Evolutionary conservation across 2,329 filamentous ascomycete genomes (phyloP), one percentile per base, ranked within the genome.

Genomic region (Aphanocladium album): DNA sequence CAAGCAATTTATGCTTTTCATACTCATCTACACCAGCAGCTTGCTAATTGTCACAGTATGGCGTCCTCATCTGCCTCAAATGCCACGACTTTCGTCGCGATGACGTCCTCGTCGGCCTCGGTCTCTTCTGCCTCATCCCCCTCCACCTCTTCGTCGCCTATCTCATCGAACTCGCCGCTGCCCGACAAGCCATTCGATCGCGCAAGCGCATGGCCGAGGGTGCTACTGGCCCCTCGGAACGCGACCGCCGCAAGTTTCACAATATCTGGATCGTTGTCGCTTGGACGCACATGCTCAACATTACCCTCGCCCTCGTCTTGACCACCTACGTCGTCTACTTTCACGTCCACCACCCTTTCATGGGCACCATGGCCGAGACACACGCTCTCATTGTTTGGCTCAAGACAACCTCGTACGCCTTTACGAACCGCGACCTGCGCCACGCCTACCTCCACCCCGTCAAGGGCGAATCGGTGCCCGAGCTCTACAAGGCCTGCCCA

Each of bases 331-430:
- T 92, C 19, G 93, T 99, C 19, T 99, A 96, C 78, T 93, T 88
- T 74, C 83, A 90, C 73, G 90, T 99, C 66, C 86, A 96, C 74
- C 95, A 99, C 74, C 95, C 95, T 0, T 83, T 96, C 19, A 96
- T 99, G 67, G 95, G 95, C 46, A 96, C 92, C 0, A 78, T 96
- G 53, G 92, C 90, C 64, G 90, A 98, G 74, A 77, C 96, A 63
- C 95, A 99, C 72, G 92, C 93, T 64, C 87, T 98, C 68, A 90
- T 98, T 60, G 93, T 98, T 55, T 97, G 93, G 88, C 83, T 99
- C 69, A 99, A 99, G 79, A 93, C 90, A 35, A 90, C 91, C 65
- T 97, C 93, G 0, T 99, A 98, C 71, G 95, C 93, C 25, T 90
- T 98, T 69, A 98, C 95, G 27, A 99, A 99, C 74, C 88, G 95